Evolutionary conservation across 345 rosid species (phyloP), one percentile per base, ranked within the genome.

Genomic region (Heritiera littoralis): DNA sequence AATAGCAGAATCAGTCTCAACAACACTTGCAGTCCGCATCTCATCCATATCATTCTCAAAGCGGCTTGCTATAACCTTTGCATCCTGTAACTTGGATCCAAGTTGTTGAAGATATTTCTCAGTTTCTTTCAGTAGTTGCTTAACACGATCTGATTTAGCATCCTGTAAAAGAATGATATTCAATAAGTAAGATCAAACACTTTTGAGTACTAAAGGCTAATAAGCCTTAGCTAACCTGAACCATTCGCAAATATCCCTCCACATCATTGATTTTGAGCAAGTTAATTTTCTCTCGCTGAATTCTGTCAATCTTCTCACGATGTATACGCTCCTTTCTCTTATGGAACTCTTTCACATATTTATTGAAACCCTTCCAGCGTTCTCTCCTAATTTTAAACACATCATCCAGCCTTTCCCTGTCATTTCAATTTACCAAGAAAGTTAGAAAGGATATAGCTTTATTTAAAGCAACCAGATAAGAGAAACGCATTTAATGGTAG

Each of bases 201-300:
- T 35, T 35, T 28, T 7, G 41, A 67, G n/a, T 52, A 23, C 70
- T n/a, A 75, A 71, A 75, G 52, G 76, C 56, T 58, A 80, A 79
- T 28, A 58, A 75, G 83, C 72, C 45, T 77, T 79, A 51, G 41
- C 91, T 74, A 81, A 91, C 98, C 97, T 94, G 91, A 82, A 94
- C 97, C 96, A 94, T 94, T 78, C 98, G 92, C 80, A 94, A 86
- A 88, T 94, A 94, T 76, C 98, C 98, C 89, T 94, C 98, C 65
- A 94, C 97, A 80, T 94, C 98, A 88, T 92, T 94, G 74, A 94
- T 94, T 89, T 94, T 94, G 74, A 94, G 87, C 75, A 94, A 80
- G 86, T 93, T 94, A 79, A 94, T 92, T 88, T 94, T 94, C 90
- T 94, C 98, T 30, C 98, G 93, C 81, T 94, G 98, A 74, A 94